Evolutionary conservation across 2,329 filamentous ascomycete species (phyloP), one percentile per base, ranked within the genome.

Genomic region (Penicillium sp.): DNA sequence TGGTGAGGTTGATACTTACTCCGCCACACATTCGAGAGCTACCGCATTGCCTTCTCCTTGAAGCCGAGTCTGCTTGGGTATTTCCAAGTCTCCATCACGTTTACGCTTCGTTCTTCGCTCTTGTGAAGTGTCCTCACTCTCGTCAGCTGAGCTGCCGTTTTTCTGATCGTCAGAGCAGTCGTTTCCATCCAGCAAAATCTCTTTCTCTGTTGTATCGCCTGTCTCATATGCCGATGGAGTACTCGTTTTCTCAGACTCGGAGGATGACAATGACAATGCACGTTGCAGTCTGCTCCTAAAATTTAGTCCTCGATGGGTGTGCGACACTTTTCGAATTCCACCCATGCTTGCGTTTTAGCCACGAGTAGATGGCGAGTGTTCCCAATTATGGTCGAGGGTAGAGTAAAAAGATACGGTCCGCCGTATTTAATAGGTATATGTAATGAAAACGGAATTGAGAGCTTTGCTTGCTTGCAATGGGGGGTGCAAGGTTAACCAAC

Each of bases 201-300:
- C 39, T 14, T 50, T 39, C 39, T 43, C 38, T 19, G 29, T 43
- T 7, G 39, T 43, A 35, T 44, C 32, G 30, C 48, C 40, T 30
- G 23, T 16, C 16, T 35, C 29, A n/a, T 39, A 50, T n/a, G 5
- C 10, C 11, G 39, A 35, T 10, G 18, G 47, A 43, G 18, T 50
- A 23, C 34, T 19, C 11, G 39, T 27, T 23, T 50, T 18, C 23
- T 50, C 39, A 36, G 47, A 50, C 29, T 50, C 30, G 13, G 39
- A 50, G 38, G 47, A 50, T 18, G 40, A 44, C 23, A 51, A 30
- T 11, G 40, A 51, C 30, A 51, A 44, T 23, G 23, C 23, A 23
- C 23, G 23, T 23, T 23, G 3, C 23, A 23, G 5, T 23, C 23
- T 23, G 23, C 38, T 32, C 30, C 47, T 16, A 34, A 45, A 43